Evolutionary conservation across 371 early-diverging fungal genomes (phyloP).

Genomic region (Apophysomyces trapeziformis): DNA sequence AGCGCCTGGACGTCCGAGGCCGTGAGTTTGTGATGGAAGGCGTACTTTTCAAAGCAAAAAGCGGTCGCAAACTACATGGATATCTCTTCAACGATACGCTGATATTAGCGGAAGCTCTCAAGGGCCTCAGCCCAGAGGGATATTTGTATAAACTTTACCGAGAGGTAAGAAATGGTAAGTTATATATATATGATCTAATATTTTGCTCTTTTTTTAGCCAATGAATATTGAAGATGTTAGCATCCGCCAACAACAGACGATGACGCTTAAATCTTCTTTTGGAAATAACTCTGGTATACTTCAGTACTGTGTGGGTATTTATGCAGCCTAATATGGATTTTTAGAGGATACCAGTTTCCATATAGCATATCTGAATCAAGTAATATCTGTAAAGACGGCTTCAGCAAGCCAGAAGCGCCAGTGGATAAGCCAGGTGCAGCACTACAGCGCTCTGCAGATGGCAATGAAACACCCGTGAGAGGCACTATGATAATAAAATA

Average conservation of each 20-base stretch:
- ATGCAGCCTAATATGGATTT: background rate
- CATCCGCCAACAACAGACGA: slow-evolving; percentile 35
- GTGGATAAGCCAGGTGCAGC: slow-evolving; percentile 65
- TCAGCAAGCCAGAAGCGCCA: slow-evolving; percentile 60
- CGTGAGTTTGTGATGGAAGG: slow-evolving; percentile 87
- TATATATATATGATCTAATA: background rate
- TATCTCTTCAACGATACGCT: slow-evolving; percentile 91
- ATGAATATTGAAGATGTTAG: slow-evolving; percentile 33
- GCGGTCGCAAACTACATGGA: slow-evolving; percentile 81
- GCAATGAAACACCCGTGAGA: slow-evolving; percentile 9
- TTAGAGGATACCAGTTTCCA: slow-evolving; percentile 66
- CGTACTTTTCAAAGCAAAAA: slow-evolving; percentile 78
- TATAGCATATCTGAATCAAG: slow-evolving; percentile 56
- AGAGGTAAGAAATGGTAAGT: slow-evolving; percentile 44
- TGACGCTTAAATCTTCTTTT: slow-evolving; percentile 39
- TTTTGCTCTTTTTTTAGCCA: slow-evolving; percentile 22
- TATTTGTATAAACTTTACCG: slow-evolving; percentile 60
- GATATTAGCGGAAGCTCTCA: slow-evolving; percentile 63
- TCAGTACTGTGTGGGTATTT: background rate
- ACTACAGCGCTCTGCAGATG: slow-evolving; percentile 41
- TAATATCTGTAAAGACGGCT: slow-evolving; percentile 63
- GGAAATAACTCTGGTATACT: slow-evolving; percentile 19
- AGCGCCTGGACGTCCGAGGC: slow-evolving; percentile 62
- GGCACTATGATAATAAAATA: too few relatives aligned
- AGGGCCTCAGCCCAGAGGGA: slow-evolving; percentile 42